Evolutionary conservation across 2,329 filamentous ascomycete species (phyloP).

Genomic region (Ophiostoma fasciatum): DNA sequence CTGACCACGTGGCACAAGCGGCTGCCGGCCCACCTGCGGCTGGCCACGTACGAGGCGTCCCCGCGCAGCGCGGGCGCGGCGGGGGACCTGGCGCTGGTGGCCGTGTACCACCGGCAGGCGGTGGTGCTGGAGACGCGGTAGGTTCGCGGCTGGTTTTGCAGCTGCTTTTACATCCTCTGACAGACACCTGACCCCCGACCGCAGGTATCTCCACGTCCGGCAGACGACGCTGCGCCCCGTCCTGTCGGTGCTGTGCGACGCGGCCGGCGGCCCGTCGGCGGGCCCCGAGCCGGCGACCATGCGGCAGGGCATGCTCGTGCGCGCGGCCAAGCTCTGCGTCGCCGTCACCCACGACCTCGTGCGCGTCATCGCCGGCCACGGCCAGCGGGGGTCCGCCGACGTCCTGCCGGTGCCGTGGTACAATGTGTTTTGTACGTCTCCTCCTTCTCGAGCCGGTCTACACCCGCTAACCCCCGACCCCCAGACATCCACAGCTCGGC

Average conservation of each 20-base stretch:
- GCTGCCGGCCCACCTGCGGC: no score
- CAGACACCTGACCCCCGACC: neutral
- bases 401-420: neutral
- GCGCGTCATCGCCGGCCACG: neutral
- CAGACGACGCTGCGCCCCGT: neutral
- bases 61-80: no score
- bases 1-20: no score
- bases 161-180: no score
- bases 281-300: neutral
- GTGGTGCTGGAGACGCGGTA: no score
- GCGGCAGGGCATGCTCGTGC: neutral
- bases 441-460: neutral
- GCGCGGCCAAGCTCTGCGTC: neutral
- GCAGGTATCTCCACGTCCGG: neutral
- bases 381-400: no score
- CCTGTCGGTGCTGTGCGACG: neutral
- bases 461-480: no score
- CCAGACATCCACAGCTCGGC: constrained; percentile 1
- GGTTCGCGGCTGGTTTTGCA: no score
- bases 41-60: no score
- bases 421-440: neutral
- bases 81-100: no score
- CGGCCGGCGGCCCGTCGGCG: no score
- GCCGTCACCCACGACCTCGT: neutral
- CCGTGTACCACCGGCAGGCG: no score